Evolutionary conservation across 768 basidiomycete genomes (phyloP).

Genomic region (Lactarius akahatsu): DNA sequence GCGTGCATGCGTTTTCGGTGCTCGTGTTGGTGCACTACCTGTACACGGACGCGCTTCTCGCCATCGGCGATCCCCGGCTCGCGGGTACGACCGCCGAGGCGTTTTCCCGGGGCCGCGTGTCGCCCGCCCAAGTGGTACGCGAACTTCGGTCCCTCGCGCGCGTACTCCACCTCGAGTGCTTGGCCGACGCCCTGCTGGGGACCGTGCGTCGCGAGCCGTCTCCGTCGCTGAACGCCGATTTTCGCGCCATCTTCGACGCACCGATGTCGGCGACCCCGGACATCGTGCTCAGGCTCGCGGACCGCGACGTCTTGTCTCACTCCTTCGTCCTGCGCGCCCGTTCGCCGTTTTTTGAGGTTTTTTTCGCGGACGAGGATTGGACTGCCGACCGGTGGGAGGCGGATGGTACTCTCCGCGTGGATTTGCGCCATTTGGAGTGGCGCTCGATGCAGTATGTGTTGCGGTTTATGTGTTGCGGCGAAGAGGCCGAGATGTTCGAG

Average conservation of each 20-base stretch:
- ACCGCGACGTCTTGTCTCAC: slow-evolving; percentile 64
- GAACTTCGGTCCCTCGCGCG: slow-evolving; percentile 63
- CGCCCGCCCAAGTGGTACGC: slow-evolving; percentile 50
- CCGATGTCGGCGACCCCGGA: slow-evolving; percentile 49
- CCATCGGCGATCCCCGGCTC: slow-evolving; percentile 81
- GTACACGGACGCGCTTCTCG: slow-evolving; percentile 82
- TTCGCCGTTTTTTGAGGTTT: slow-evolving; percentile 77
- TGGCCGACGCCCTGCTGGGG: slow-evolving; percentile 56
- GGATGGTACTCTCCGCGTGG: slow-evolving; percentile 56
- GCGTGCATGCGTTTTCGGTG: slow-evolving; percentile 62
- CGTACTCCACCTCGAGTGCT: slow-evolving; percentile 54
- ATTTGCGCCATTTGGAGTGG: slow-evolving; percentile 73
- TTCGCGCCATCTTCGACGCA: slow-evolving; percentile 47
- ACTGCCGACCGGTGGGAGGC: slow-evolving; percentile 55
- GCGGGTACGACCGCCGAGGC: slow-evolving; percentile 43
- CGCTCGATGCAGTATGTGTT: slow-evolving; percentile 74
- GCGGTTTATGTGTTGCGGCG: slow-evolving; percentile 73
- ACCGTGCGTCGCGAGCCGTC: slow-evolving; percentile 55
- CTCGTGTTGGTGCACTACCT: slow-evolving; percentile 80
- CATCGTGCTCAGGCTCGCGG: slow-evolving; percentile 67
- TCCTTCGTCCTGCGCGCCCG: slow-evolving; percentile 79
- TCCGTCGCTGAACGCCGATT: slow-evolving; percentile 50
- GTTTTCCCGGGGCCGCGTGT: slow-evolving; percentile 43
- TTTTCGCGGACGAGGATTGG: slow-evolving; percentile 87
- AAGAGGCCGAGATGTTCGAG: slow-evolving; percentile 66